Evolutionary conservation across 331 rosid genomes (phyloP).

Genomic region (Arachis monticola): DNA sequence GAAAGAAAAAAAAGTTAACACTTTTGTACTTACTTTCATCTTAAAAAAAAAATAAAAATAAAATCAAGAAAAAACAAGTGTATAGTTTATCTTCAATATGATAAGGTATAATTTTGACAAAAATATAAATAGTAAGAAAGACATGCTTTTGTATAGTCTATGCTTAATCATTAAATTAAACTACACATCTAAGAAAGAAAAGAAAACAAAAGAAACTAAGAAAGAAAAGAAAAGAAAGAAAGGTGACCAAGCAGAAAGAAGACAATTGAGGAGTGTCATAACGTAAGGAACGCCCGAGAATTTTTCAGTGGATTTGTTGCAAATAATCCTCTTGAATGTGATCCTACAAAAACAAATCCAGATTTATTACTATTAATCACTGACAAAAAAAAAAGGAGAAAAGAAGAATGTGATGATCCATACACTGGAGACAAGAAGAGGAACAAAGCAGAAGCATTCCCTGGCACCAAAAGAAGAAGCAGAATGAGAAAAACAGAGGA

Average conservation of each 20-base stretch:
- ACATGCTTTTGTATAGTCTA: no score
- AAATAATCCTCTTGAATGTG: conserved; percentile 77
- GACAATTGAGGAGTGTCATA: conserved; percentile 88
- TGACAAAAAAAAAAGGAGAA: not conserved
- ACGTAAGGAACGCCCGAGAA: conserved; percentile 94
- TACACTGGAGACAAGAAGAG: conserved; percentile 95
- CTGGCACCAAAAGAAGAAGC: conserved; percentile 47
- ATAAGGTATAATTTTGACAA: no score
- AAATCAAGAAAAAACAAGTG: conserved; percentile 18
- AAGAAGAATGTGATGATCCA: conserved; percentile 9
- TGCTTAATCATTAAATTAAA: not conserved
- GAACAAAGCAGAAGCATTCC: conserved; percentile 87
- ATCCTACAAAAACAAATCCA: conserved; percentile 49
- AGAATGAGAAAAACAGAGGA: conserved; percentile 25
- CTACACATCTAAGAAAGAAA: not conserved
- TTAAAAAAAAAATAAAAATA: not conserved
- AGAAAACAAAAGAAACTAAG: not conserved
- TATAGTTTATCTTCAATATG: not conserved
- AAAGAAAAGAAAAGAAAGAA: conserved; percentile 30
- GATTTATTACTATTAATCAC: not conserved
- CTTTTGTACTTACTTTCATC: no score
- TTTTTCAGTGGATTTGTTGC: conserved; percentile 65
- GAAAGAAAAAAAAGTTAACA: not conserved
- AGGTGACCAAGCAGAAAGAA: conserved; percentile 83
- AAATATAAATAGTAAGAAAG: no score